phyloP scores from a whole-genome alignment of 1,139 yeast species.

The Yamadazyma spencermartinsiae region DNA sequence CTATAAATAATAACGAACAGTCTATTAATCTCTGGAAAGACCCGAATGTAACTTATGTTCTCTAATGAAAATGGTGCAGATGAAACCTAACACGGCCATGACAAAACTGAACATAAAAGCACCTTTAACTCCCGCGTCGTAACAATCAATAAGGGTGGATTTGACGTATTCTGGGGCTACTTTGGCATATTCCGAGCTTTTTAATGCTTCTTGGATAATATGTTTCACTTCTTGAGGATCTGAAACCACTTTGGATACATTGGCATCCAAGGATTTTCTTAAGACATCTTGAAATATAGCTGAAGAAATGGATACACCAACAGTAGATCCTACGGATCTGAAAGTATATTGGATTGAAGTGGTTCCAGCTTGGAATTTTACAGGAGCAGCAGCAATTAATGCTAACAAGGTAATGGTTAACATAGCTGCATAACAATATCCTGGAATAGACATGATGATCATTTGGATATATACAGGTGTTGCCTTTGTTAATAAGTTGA shows the following conservation, averaged over 20 bases:
- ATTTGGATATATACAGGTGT: constrained; percentile 40
- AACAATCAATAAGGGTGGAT: constrained; percentile 47
- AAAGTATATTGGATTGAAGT: constrained; percentile 77
- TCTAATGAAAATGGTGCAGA: constrained; percentile 39
- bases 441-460: constrained; percentile 44
- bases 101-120: constrained; percentile 51
- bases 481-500: constrained; percentile 38
- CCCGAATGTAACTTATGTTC: constrained; percentile 45
- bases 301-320: constrained; percentile 69
- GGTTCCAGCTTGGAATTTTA: constrained; percentile 65
- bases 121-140: constrained; percentile 50
- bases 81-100: constrained; percentile 38
- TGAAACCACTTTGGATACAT: constrained; percentile 26
- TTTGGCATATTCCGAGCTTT: constrained; percentile 55
- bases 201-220: constrained; percentile 53
- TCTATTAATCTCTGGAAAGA: constrained; percentile 32
- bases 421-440: constrained; percentile 60
- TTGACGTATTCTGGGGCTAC: constrained; percentile 51
- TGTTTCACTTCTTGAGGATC: constrained; percentile 34
- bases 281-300: constrained; percentile 56
- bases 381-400: constrained; percentile 63
- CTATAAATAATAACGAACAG: neutral
- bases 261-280: constrained; percentile 18
- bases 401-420: constrained; percentile 68
- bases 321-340: constrained; percentile 71